phyloP scores from a whole-genome alignment of 2,329 filamentous ascomycete species.

The Tetracladium maxilliforme region DNA sequence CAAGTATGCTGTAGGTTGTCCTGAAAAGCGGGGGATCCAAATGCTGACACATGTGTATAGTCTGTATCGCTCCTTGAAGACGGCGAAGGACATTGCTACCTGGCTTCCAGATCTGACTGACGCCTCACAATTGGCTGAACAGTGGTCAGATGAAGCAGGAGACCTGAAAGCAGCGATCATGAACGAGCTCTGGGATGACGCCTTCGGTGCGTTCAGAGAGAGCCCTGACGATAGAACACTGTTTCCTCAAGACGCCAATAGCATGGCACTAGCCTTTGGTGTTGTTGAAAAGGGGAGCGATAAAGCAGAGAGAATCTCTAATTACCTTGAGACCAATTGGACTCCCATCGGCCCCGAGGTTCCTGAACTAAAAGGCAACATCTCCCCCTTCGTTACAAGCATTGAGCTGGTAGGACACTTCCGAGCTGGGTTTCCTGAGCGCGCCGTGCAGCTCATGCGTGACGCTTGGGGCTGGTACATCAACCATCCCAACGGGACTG shows the following conservation, averaged over 20 bases:
- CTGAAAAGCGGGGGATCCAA: not conserved
- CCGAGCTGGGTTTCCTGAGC: slow-evolving; percentile 24
- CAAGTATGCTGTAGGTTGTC: slow-evolving; percentile 22
- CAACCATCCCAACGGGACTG: slow-evolving; percentile 38
- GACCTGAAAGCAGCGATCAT: slow-evolving; percentile 9
- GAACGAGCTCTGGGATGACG: slow-evolving; percentile 7
- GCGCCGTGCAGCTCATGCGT: slow-evolving; percentile 40
- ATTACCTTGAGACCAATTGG: slow-evolving; percentile 34
- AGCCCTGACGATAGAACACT: slow-evolving; percentile 34
- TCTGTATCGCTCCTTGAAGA: slow-evolving; percentile 29
- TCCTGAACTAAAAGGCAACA: slow-evolving; percentile 40
- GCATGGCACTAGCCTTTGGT: slow-evolving; percentile 34
- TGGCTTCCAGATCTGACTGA: too few relatives aligned
- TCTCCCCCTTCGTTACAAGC: slow-evolving; percentile 41
- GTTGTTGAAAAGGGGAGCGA: slow-evolving; percentile 19
- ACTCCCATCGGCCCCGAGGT: slow-evolving; percentile 35
- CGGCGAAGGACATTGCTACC: slow-evolving; percentile 25
- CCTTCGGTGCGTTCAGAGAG: slow-evolving; percentile 13
- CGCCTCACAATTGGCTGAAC: too few relatives aligned
- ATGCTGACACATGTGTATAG: slow-evolving; percentile 6
- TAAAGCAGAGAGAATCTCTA: slow-evolving; percentile 23
- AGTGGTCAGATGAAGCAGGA: slow-evolving; percentile 6
- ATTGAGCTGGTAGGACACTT: slow-evolving; percentile 46
- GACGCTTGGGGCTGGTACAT: slow-evolving; percentile 46
- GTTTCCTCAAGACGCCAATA: slow-evolving; percentile 45